These are phyloP conservation scores for Evansstolkia leycettana DNA, from an alignment of 495 filamentous ascomycete species.

Conservation along the genomic window DNA sequence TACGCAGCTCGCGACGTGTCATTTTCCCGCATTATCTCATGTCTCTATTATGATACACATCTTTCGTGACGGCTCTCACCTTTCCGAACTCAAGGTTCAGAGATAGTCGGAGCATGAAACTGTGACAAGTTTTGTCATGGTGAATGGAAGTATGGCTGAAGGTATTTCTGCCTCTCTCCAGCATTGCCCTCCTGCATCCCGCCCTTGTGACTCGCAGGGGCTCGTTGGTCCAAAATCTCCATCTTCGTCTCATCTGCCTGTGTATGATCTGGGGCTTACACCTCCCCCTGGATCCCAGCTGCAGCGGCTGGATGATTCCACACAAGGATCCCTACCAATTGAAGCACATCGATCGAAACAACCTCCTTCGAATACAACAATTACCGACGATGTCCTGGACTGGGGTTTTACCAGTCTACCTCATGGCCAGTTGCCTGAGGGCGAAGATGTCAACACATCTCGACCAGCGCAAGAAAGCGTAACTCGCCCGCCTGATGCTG, in stretches of 20 bases:
- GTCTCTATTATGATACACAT: too few species aligned
- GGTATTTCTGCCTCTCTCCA: slow-evolving; percentile 29
- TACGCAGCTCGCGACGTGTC: too few species aligned
- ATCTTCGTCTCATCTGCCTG: slow-evolving; percentile 8
- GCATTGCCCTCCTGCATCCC: slow-evolving; percentile 8
- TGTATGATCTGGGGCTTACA: slow-evolving; percentile 35
- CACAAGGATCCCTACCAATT: slow-evolving; percentile 3
- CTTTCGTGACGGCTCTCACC: too few species aligned
- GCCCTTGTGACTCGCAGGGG: slow-evolving; percentile 6
- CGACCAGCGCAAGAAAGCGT: background rate
- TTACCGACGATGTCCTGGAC: background rate
- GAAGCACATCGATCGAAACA: slow-evolving; percentile 1
- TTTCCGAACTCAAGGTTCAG: too few species aligned
- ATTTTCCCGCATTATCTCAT: too few species aligned
- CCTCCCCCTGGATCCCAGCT: slow-evolving; percentile 26
- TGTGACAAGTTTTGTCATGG: slow-evolving; percentile 8
- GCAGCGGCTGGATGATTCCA: slow-evolving; percentile 9
- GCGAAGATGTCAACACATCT: background rate
- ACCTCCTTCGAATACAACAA: too few species aligned
- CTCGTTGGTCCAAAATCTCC: slow-evolving; percentile 7
- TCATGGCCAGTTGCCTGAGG: background rate
- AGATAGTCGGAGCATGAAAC: too few species aligned
- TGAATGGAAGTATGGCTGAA: slow-evolving; percentile 22
- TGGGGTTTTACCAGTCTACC: background rate
- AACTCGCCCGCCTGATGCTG: background rate